Base-by-base conservation (phyloP, 352 stramenopile genomes). In the Elongisporangium anandrum region DNA sequence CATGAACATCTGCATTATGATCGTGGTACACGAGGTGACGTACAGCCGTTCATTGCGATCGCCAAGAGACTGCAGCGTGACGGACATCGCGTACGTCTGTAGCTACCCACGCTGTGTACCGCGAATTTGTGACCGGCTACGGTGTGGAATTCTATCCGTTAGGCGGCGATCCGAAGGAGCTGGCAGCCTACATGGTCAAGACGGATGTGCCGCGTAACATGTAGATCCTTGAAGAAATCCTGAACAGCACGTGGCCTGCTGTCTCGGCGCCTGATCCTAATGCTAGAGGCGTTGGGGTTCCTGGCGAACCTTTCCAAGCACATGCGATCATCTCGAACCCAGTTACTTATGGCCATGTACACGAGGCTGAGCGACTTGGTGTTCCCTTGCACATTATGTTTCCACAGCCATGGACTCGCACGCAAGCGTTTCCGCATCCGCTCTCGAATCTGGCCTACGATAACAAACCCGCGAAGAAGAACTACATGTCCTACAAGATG, bases 301-400 rank as follows among this genome's bases (percentile, higher is more conserved):
- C 52, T 23, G 72, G 70, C 13, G 24, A 52, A 20, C 73, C 79
- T 2, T 97, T 97, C 60, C 75, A 81, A 41, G 89, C 90, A 0
- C 72, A 97, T 60, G 90, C 89, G n/a, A 97, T 98, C 52, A 98
- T 98, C 68, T 85, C 88, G 16, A 98, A 98, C 65, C 92, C 93
- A 0, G 87, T 95, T 1, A 87, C 77, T 49, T 95, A 96, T 49
- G 92, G 87, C 12, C 92, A 98, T 66, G 77, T 97, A 39, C 90
- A 98, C 61, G 90, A 97, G 2, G 91, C 90, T 5, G 92, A 98
- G 72, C 85, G 87, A 17, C 77, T 98, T 17, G 89, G 82, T 0
- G 85, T 97, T 10, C 92, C 92, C 16, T 68, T 97, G 41, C 92
- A 98, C 72, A 96, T 98, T 49, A 96, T 98, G 87, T 97, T 97